Conservation (phyloP, 805 yeast species). For the Wickerhamiella qilinensis region DNA sequence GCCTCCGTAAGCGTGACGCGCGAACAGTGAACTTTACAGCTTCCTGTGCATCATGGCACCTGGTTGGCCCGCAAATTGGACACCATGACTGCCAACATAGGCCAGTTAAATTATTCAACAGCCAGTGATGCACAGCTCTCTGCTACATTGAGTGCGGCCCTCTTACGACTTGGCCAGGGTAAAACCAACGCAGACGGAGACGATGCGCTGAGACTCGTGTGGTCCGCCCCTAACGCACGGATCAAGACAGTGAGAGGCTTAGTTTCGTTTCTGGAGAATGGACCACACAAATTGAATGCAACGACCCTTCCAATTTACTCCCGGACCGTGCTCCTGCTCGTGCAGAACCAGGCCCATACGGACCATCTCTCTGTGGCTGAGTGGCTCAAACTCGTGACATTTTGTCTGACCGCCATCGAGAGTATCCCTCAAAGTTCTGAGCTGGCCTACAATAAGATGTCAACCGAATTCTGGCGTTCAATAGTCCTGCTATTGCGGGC, state of each 20-base stretch:
- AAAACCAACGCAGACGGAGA: neutral
- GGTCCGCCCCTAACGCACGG: neutral
- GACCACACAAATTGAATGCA: neutral
- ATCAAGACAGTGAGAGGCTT: neutral
- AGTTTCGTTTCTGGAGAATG: neutral
- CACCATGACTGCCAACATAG: too few relatives aligned
- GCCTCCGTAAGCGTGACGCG: too few relatives aligned
- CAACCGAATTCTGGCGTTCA: neutral
- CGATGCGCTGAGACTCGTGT: neutral
- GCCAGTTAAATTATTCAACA: too few relatives aligned
- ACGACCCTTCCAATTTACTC: neutral
- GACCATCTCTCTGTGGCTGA: conserved; percentile 1
- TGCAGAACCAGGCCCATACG: neutral
- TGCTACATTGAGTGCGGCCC: too few relatives aligned
- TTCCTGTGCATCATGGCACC: too few relatives aligned
- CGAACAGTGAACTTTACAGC: too few relatives aligned
- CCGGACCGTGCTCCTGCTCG: neutral
- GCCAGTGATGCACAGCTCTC: too few relatives aligned
- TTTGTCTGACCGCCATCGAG: neutral
- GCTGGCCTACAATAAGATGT: neutral
- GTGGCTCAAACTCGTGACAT: neutral
- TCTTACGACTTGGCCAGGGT: too few relatives aligned
- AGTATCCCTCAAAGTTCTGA: neutral
- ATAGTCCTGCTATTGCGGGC: neutral
- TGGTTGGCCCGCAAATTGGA: too few relatives aligned